Evolutionary conservation across 2,329 filamentous ascomycete genomes (phyloP), one percentile per base, ranked within the genome.

Genomic region (Neoarthrinium moseri): DNA sequence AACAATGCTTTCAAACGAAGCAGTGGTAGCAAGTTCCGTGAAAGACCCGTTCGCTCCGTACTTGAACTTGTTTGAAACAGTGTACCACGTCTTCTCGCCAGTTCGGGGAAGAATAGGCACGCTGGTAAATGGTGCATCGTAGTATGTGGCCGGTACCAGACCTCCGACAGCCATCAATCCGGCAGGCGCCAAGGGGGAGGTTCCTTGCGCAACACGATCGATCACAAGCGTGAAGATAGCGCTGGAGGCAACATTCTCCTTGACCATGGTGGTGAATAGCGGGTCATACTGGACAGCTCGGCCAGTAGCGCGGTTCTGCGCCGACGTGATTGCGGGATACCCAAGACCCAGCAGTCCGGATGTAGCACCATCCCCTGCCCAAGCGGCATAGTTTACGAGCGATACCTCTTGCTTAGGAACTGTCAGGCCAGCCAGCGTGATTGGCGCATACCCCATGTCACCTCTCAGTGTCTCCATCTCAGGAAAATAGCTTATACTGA

Each of bases 181-280:
- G 10, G 44, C 44, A n/a, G 37, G 27, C 4, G 36, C 44, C 20
- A 40, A 17, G 12, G 37, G 29, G 2, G 44, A 40, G 2, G 44
- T 46, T 17, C 17, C 38, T 26, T 45, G 47, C 3, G 50, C 44
- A 27, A 54, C 50, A 4, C 53, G 50, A 43, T 51, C 36, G 27
- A 54, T 41, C 21, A 50, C 50, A 11, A 52, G 41, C 3, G 45
- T 39, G 46, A 51, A 54, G 17, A 46, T 40, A 29, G 36, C 44
- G 3, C 35, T 24, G 4, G 27, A 26, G 17, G 42, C 44, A 13
- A 42, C 13, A 15, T 21, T n/a, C 21, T 46, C 11, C 29, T 42
- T 36, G 29, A 30, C 23, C 44, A 41, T 41, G 4, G 18, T 46
- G 29, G 44, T 46, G 22, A 46, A 42, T 6, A 40, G 21, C 5